Evolutionary conservation across 2,329 filamentous ascomycete species (phyloP), one percentile per base, ranked within the genome.

Genomic region (Calonectria pseudoreteaudii): DNA sequence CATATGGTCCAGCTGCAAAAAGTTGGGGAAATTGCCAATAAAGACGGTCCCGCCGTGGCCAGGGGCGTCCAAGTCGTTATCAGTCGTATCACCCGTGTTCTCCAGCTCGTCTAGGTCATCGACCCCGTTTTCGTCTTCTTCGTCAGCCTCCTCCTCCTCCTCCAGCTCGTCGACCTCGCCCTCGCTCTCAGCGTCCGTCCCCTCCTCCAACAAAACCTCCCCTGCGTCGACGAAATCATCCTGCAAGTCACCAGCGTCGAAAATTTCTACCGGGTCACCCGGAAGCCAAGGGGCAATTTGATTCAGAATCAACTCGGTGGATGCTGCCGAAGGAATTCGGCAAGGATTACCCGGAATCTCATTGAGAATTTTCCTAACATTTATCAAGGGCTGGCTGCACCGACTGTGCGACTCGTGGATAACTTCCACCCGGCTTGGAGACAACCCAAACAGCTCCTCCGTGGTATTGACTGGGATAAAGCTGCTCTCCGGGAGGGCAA

Each of bases 401-500:
- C 70, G 72, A 20, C 64, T 67, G 36, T 73, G 52, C 28, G 68
- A 36, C 50, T 66, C 69, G 20, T 75, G 71, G n/a, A 81, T 47
- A 47, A 74, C 49, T 31, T 78, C 76, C n/a, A 80, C 65, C 44
- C 75, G 70, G 34, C 44, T 72, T 16, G 76, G 50, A 8, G 79
- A 69, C 11, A 81, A 58, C n/a, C 84, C 84, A 44, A 85, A 75
- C 23, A 86, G 76, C 38, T 85, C 82, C 67, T 83, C 80, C n/a
- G 80, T 73, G 26, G 80, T 80, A 26, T 80, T 73, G 34, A 86
- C 85, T 4, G 77, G 75, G 62, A 86, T 78, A 74, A 90, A 90
- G 72, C 83, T 85, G 66, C 82, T 85, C 41, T 85, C 83, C 0
- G 86, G 85, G 9, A 91, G 77, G 9, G 87, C 84, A 50, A 90